Percentiles rank a stretch among this genome's conserved stretches.
Evolutionary conservation across 176 grass and related monocot species (phyloP).

Genomic region (Oryza brachyantha): DNA sequence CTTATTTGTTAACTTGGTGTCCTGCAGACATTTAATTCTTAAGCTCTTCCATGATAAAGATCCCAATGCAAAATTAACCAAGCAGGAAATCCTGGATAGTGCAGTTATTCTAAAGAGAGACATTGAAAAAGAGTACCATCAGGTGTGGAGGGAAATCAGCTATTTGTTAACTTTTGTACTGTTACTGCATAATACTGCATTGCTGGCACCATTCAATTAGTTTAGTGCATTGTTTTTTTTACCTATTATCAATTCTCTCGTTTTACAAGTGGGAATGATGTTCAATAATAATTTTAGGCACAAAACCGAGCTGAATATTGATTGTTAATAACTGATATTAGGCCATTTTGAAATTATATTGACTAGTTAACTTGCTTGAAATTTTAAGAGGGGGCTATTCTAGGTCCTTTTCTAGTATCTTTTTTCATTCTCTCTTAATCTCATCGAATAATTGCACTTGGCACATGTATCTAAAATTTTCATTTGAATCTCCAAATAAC

Average conservation of each 20-base stretch:
- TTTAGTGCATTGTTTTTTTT: neutral
- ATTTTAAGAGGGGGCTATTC: neutral
- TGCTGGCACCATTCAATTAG: neutral
- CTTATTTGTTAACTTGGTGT: constrained; percentile 1
- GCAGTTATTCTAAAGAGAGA: constrained; percentile 28
- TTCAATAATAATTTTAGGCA: neutral
- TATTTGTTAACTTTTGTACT: constrained; percentile 12
- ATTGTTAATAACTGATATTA: neutral
- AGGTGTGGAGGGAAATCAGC: constrained; percentile 39
- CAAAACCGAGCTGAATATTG: neutral
- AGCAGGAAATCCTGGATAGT: constrained; percentile 47
- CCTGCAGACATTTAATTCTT: constrained; percentile 48
- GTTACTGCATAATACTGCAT: neutral
- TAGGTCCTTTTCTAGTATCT: neutral
- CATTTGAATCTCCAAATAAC: too few species aligned
- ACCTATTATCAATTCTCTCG: neutral
- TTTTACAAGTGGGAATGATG: neutral
- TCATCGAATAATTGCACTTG: neutral
- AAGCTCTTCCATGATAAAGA: constrained; percentile 35
- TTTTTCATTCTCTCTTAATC: neutral
- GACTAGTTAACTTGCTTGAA: neutral
- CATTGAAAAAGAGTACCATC: constrained; percentile 57
- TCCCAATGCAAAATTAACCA: constrained; percentile 43
- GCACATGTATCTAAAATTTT: neutral
- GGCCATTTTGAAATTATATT: neutral